Base-by-base conservation (phyloP, 225 moss, liverwort and hornwort species). In the Neckera pumila region DNA sequence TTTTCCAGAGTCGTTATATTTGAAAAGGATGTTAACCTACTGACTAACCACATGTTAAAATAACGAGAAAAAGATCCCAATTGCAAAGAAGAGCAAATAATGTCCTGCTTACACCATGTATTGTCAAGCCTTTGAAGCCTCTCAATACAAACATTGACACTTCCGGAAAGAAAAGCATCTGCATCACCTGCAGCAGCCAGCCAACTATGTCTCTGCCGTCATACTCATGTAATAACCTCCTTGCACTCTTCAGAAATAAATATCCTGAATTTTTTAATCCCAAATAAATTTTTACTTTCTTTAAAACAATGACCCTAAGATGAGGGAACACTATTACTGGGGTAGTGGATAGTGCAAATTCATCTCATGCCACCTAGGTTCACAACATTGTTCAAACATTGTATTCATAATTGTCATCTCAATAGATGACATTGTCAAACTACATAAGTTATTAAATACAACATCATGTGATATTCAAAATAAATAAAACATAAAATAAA, bases 41-140 rank as follows among this genome's bases (percentile, higher is more conserved):
- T 47, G 42, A 61, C 45, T 23, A 78, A 66, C 72, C 38, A 40
- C 79, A 65, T 53, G 58, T 45, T 69, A 27, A 54, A 57, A 84
- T 69, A n/a, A 57, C 82, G 27, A 53, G 30, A 62, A 79, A 65
- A 84, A 38, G 19, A 87, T 38, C 36, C 51, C 73, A 60, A 28
- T 71, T 33, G 40, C 43, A 17, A 78, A 76, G 67, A 82, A 36
- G 22, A 74, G 69, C 33, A 81, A 76, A 70, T 45, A 81, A 58
- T 63, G 75, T 84, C 42, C 84, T 63, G 76, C 92, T 92, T 84
- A 87, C 92, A 65, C 86, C 60, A 61, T 77, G 53, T n/a, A 73
- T 42, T 71, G 76, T 82, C 65, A 64, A 85, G 74, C 69, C 80
- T 73, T 83, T 21, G 75, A 66, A 90, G n/a, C 72, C 60, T 90